A percentile compares a stretch with the other conserved stretches of the same genome.
phyloP scores from a whole-genome alignment of 2,329 filamentous ascomycete genomes.

The Eurotiales sp. region DNA sequence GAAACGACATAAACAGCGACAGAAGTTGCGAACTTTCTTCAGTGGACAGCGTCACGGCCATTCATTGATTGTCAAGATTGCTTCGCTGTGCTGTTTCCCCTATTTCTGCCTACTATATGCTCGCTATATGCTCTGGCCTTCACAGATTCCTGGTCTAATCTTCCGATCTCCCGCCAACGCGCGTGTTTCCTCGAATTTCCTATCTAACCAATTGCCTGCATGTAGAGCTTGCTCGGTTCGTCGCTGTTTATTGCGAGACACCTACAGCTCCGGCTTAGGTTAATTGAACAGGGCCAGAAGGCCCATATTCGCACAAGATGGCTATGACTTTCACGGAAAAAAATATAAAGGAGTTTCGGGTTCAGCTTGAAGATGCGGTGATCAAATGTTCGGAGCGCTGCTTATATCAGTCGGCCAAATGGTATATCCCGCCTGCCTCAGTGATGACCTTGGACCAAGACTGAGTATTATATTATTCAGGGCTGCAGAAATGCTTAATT shows the following conservation, averaged over 20 bases:
- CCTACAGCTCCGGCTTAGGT: too few species aligned
- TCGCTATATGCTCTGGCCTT: not conserved
- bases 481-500: constrained; percentile 89
- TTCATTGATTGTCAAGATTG: not conserved
- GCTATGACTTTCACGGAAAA: constrained; percentile 33
- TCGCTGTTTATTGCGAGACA: too few species aligned
- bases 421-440: constrained; percentile 50
- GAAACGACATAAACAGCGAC: too few species aligned
- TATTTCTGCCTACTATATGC: not conserved
- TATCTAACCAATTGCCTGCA: too few species aligned
- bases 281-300: not conserved
- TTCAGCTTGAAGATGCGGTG: constrained; percentile 76
- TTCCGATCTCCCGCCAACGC: not conserved
- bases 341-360: constrained; percentile 58
- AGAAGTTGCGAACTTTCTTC: not conserved
- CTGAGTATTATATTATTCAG: constrained; percentile 44
- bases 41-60: not conserved
- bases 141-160: not conserved
- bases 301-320: constrained; percentile 23
- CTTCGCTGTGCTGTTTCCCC: not conserved
- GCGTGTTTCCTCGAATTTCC: too few species aligned
- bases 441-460: not conserved
- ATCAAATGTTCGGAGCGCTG: constrained; percentile 91
- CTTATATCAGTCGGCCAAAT: constrained; percentile 94
- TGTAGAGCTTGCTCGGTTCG: too few species aligned